phyloP scores from a whole-genome alignment of 352 stramenopile species.

The Blastocystis sp. region DNA sequence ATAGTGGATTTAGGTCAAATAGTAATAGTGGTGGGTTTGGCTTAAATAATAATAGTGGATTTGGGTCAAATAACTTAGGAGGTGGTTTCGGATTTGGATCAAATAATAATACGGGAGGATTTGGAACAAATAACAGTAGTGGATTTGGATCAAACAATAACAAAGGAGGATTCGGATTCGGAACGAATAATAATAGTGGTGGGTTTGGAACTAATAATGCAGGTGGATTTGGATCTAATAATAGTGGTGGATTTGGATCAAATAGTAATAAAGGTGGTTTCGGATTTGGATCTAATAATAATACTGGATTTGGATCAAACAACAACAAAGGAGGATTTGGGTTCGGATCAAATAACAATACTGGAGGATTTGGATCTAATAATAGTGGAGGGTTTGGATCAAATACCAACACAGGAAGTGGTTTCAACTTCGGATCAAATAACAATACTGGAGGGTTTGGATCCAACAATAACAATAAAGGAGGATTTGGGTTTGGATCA shows the following conservation, averaged over 20 bases:
- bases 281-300: neutral
- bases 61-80: neutral
- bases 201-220: neutral
- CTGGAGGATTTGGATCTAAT: neutral
- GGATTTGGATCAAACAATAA: conserved; percentile 4
- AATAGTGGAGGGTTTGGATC: neutral
- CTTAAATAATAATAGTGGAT: neutral
- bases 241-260: neutral
- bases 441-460: conserved; percentile 31
- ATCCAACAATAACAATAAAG: neutral
- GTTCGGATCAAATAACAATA: neutral
- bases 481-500: neutral
- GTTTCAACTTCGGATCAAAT: neutral
- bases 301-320: conserved; percentile 27
- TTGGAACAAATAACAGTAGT: neutral
- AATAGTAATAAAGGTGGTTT: neutral
- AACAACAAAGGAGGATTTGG: neutral
- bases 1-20: neutral
- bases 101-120: neutral
- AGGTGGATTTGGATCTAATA: neutral
- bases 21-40: neutral
- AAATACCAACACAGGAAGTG: neutral
- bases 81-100: neutral
- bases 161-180: conserved; percentile 24
- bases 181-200: neutral